Evolutionary conservation across 164 flowering plant genomes (phyloP), one percentile per base, ranked within the genome.

Genomic region (Nymphaea colorata): DNA sequence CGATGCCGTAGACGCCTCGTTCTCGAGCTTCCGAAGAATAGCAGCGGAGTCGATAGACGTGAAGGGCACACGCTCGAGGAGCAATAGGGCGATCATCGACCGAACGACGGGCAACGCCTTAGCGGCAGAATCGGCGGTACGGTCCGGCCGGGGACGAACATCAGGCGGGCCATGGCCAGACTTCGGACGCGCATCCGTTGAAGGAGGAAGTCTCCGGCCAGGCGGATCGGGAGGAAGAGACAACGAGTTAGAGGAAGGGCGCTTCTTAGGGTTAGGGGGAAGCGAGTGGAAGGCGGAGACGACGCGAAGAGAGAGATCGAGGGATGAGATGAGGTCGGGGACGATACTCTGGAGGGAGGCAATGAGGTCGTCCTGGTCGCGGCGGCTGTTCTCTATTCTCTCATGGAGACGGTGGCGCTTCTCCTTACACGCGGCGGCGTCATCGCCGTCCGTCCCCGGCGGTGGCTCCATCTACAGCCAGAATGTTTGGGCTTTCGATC

Each of bases 31-130:
- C 79, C 96, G 78, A 71, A 88, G 65, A 73, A 94, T 85, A 41
- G 85, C 82, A 2, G 86, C 82, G 4, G 96, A 90, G 74, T 91
- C 99, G n/a, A 92, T 80, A 3, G 89, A 71, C 25, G 72, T 62
- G 74, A 88, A 94, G 0, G 98, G 99, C 3, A 87, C 88, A 70
- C 96, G 74, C 69, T 88, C 91, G 75, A 94, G 68, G 72, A 94
- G 75, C 70, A 86, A 84, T 57, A 79, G 87, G 3, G 97, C 96
- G 59, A 94, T 95, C 90, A 91, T 82, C 2, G 95, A 81, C 69
- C 99, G 73, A 17, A 94, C 93, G 8, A 86, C 72, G n/a, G 83
- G 68, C 45, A 86, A 69, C 16, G 96, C 86, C n/a, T 71, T 65
- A 17, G 63, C 25, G 63, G 11, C 17, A 18, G 17, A 60, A 42